These are phyloP conservation scores for Sabuloglossum arenarium DNA, from an alignment of 495 filamentous ascomycete genomes.

Conservation along the genomic window DNA sequence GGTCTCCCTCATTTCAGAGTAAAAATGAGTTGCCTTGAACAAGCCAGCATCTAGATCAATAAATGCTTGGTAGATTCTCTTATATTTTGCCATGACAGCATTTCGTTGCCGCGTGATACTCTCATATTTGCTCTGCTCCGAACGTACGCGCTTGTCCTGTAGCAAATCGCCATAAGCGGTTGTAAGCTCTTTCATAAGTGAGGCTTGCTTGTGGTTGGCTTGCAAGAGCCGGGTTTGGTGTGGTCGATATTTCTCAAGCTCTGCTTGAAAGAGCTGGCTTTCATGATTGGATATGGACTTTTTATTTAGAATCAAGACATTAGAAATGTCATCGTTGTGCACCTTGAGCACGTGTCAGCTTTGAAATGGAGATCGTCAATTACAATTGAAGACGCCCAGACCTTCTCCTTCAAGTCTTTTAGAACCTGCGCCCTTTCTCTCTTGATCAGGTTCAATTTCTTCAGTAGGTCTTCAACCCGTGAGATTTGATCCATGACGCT, in stretches of 20 bases:
- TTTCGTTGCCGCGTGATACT: slow-evolving; percentile 62
- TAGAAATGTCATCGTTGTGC: slow-evolving; percentile 90
- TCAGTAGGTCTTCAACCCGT: slow-evolving; percentile 74
- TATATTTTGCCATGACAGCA: slow-evolving; percentile 68
- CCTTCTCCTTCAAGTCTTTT: slow-evolving; percentile 95
- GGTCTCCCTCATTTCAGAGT: slow-evolving; percentile 86
- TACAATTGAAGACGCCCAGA: slow-evolving; percentile 17
- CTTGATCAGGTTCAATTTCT: slow-evolving; percentile 82
- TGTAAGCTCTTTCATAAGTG: slow-evolving; percentile 88
- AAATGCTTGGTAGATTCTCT: slow-evolving; percentile 81
- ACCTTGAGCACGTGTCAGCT: slow-evolving; percentile 29
- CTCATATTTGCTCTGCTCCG: slow-evolving; percentile 91
- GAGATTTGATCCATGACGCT: slow-evolving; percentile 81
- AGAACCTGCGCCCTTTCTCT: slow-evolving; percentile 74
- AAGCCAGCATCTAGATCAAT: slow-evolving; percentile 76
- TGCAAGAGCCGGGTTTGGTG: slow-evolving; percentile 82
- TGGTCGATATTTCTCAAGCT: slow-evolving; percentile 89
- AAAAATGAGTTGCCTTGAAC: slow-evolving; percentile 73
- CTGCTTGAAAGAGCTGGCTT: slow-evolving; percentile 71
- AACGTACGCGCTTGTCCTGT: slow-evolving; percentile 81
- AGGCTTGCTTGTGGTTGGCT: slow-evolving; percentile 81
- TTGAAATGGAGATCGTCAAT: background rate
- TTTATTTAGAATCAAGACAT: slow-evolving; percentile 91
- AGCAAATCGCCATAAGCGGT: slow-evolving; percentile 69
- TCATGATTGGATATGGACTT: slow-evolving; percentile 82